Evolutionary conservation across 1,284 basidiomycete species (phyloP).

Genomic region (Cronartium quercuum): DNA sequence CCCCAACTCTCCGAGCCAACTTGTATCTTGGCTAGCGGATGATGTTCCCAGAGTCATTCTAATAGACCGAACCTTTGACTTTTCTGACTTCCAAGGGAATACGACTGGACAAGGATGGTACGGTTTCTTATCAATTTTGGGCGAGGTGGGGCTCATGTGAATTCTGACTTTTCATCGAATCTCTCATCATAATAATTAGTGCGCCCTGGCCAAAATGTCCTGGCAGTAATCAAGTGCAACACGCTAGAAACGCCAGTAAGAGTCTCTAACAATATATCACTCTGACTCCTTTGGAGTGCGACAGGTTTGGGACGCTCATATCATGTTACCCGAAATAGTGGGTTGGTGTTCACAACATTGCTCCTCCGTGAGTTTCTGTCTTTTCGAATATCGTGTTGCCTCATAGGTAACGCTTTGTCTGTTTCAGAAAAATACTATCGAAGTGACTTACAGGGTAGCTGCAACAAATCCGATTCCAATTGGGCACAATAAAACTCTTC

Average conservation of each 20-base stretch:
- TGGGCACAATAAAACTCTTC: not conserved
- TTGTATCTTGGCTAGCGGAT: not conserved
- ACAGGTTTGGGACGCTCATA: too few relatives aligned
- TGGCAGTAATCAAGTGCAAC: not conserved
- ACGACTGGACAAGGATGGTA: not conserved
- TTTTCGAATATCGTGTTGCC: not conserved
- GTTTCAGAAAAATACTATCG: not conserved
- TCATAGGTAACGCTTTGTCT: not conserved
- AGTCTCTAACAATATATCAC: too few relatives aligned
- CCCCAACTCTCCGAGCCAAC: not conserved
- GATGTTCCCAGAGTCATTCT: not conserved
- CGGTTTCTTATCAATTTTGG: not conserved
- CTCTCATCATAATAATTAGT: not conserved
- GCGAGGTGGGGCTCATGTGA: not conserved
- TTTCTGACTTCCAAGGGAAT: not conserved
- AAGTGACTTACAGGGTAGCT: not conserved
- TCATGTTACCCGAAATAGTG: too few relatives aligned
- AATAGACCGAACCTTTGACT: not conserved
- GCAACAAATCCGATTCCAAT: not conserved
- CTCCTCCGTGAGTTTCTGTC: not conserved
- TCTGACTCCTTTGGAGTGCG: too few relatives aligned
- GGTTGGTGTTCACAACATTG: not conserved
- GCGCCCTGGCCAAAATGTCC: not conserved
- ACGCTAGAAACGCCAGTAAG: conserved; percentile 13
- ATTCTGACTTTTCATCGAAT: not conserved